Conservation (phyloP, 495 filamentous ascomycete species). For the Hypoxylon subgilvum region DNA sequence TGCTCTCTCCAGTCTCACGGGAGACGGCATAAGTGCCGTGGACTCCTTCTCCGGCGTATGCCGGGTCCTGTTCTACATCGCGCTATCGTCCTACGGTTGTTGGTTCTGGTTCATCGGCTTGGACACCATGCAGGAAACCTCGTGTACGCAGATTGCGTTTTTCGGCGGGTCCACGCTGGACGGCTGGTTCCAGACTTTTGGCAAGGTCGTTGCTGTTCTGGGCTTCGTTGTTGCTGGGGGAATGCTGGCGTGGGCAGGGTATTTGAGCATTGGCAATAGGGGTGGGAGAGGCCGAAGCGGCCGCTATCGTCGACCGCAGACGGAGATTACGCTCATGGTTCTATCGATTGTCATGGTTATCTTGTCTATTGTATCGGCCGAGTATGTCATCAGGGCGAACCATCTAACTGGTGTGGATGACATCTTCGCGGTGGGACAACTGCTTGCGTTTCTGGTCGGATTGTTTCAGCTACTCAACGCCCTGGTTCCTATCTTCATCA, state of each 20-base stretch:
- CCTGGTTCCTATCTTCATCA: slow-evolving; percentile 10
- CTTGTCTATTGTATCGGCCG: slow-evolving; percentile 20
- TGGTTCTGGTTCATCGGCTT: slow-evolving; percentile 32
- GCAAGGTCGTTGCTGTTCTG: slow-evolving; percentile 8
- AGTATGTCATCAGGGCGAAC: slow-evolving; percentile 25
- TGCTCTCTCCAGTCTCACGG: slow-evolving; percentile 21
- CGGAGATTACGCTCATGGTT: slow-evolving; percentile 21
- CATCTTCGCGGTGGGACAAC: slow-evolving; percentile 16
- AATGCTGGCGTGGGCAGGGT: slow-evolving; percentile 13
- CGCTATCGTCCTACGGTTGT: slow-evolving; percentile 28
- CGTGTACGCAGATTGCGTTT: slow-evolving; percentile 14
- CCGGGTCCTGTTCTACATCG: slow-evolving; percentile 24
- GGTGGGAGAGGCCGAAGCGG: neutral
- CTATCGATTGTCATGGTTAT: slow-evolving; percentile 21
- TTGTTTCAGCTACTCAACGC: slow-evolving; percentile 16
- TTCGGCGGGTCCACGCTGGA: slow-evolving; percentile 16
- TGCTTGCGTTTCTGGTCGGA: slow-evolving; percentile 26
- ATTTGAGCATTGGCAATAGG: neutral
- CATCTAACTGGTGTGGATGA: slow-evolving; percentile 11
- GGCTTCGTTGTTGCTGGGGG: slow-evolving; percentile 6
- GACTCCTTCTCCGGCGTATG: slow-evolving; percentile 13
- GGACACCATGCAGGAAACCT: slow-evolving; percentile 8
- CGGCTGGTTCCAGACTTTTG: slow-evolving; percentile 29
- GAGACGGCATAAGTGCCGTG: slow-evolving; percentile 5
- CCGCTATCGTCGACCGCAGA: slow-evolving; percentile 6